Evolutionary conservation across 2,329 filamentous ascomycete genomes (phyloP).

Genomic region (Teratosphaeriaceae sp.): DNA sequence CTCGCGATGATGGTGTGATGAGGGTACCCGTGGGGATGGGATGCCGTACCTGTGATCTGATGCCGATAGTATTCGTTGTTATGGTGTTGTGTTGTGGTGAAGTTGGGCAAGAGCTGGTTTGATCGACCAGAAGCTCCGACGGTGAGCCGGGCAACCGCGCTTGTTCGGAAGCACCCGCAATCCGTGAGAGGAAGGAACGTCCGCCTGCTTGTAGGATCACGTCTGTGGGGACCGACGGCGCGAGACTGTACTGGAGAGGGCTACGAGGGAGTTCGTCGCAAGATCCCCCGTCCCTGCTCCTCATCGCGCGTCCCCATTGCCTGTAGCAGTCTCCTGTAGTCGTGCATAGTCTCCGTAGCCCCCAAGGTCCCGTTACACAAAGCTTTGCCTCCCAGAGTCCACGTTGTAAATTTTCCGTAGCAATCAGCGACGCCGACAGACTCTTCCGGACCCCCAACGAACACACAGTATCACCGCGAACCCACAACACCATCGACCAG

Average conservation of each 20-base stretch:
- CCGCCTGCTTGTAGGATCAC: no score
- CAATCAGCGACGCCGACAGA: neutral
- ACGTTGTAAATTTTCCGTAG: neutral
- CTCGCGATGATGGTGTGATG: neutral
- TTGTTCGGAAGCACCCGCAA: no score
- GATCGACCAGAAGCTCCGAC: neutral
- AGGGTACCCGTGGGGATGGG: neutral
- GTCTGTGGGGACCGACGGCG: no score
- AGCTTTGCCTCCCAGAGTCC: neutral
- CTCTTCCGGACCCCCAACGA: neutral
- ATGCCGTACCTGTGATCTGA: neutral
- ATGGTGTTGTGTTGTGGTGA: neutral
- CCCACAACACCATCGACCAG: neutral
- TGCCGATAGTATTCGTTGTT: neutral
- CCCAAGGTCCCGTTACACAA: neutral
- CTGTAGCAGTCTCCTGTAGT: neutral
- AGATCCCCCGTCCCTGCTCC: no score
- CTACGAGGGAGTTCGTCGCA: no score
- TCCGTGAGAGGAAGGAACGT: no score
- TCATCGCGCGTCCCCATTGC: neutral
- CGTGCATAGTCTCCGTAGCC: neutral
- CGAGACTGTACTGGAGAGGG: no score
- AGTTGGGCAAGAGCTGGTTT: neutral
- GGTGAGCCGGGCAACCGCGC: neutral
- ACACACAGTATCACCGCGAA: neutral